Evolutionary conservation across 1,139 yeast genomes (phyloP), one percentile per base, ranked within the genome.

Genomic region (Pichia norvegensis): DNA sequence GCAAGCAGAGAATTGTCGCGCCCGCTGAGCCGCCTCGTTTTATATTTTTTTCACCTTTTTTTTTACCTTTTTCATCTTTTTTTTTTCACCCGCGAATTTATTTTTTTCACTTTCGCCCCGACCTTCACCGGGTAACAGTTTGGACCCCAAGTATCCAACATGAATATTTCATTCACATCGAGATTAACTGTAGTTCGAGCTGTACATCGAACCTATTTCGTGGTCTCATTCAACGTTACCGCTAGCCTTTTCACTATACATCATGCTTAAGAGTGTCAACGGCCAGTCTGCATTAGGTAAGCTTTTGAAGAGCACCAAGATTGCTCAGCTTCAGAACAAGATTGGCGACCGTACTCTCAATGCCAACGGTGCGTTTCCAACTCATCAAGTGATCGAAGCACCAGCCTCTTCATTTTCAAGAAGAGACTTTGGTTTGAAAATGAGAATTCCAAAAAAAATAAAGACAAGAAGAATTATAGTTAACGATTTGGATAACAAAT

Each of bases 341-440:
- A 50, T 60, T 36, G 60, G 56, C 3, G 55, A 55, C 36, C 49
- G 55, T 31, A 55, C 51, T 4, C 44, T 53, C 29, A 53, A 58
- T 46, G 48, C 53, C 27, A 41, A 56, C 16, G 60, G 52, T 42
- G 47, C 51, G 21, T 61, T 55, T 44, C 84, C 85, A 27, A 68
- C 74, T 0, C 78, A 75, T 53, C 86, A 81, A 61, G 69, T 77
- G 21, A 67, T 81, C 21, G 78, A 74, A 53, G 72, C 85, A 1
- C 73, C 79, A 37, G 71, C 79, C 13, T 69, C 81, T 2, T 70
- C 82, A 2, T 63, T 72, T 42, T 63, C 71, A 45, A 71, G 81
- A 54, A 74, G 76, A 49, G 81, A 81, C 62, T 81, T 79, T 76
- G 87, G 87, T 53, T 62, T 81, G 47, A 81, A 81, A 57, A 65